phyloP scores from a whole-genome alignment of 495 filamentous ascomycete genomes.

The Geoglossum glabrum region DNA sequence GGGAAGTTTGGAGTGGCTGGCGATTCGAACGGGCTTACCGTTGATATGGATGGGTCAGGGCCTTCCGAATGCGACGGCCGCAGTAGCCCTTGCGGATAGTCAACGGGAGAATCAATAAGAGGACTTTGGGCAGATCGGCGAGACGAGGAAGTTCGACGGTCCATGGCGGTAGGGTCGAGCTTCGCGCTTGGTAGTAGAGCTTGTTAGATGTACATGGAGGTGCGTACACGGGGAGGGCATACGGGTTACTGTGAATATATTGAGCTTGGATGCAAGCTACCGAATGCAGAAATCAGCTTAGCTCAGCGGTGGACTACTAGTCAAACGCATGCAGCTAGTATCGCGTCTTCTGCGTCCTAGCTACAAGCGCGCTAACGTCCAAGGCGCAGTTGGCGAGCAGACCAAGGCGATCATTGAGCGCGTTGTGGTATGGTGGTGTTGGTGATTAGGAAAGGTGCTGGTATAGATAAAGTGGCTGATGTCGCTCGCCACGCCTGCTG shows the following conservation, averaged over 20 bases:
- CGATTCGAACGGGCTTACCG: constrained; percentile 4
- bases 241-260: neutral
- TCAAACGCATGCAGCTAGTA: neutral
- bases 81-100: neutral
- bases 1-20: constrained; percentile 4
- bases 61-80: neutral
- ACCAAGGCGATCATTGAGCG: neutral
- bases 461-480: neutral
- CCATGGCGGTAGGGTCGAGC: neutral
- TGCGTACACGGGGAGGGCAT: neutral
- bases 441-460: neutral
- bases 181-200: neutral
- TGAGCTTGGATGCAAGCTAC: neutral
- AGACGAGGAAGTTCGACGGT: neutral
- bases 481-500: neutral
- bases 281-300: neutral
- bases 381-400: neutral
- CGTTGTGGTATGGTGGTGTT: neutral
- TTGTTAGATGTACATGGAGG: neutral
- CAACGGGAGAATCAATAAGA: neutral
- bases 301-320: neutral
- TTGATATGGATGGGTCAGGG: constrained; percentile 4
- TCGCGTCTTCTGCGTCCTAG: neutral
- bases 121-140: neutral
- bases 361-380: neutral